Percentiles rank a stretch among this genome's conserved stretches.
Evolutionary conservation across 23 red algal species (phyloP).

Genomic region (Gracilariopsis chorda): DNA sequence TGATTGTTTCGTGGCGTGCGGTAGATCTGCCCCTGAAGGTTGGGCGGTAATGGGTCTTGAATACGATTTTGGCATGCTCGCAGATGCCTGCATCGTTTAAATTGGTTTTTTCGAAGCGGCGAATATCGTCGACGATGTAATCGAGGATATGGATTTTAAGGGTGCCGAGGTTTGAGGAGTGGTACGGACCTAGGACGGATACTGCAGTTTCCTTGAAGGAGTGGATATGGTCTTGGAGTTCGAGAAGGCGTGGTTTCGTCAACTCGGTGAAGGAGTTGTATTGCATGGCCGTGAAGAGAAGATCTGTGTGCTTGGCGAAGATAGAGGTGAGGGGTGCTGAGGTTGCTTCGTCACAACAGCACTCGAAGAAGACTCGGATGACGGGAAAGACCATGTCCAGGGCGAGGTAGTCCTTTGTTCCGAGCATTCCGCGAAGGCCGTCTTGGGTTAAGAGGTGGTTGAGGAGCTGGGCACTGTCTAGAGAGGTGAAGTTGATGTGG

Average conservation of each 20-base stretch:
- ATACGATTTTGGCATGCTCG: not conserved
- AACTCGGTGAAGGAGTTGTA: not conserved
- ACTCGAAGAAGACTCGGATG: not conserved
- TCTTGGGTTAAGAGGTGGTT: not conserved
- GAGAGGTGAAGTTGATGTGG: not conserved
- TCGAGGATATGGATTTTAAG: not conserved
- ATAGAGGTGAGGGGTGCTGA: not conserved
- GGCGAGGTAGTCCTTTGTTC: not conserved
- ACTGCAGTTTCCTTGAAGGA: not conserved
- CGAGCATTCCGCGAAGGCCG: not conserved
- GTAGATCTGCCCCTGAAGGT: not conserved
- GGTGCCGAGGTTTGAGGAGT: not conserved
- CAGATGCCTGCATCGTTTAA: conserved; percentile 14
- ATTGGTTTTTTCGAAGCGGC: not conserved
- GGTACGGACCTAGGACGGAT: not conserved
- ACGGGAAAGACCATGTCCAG: not conserved
- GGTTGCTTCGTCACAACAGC: not conserved
- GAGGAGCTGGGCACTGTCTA: not conserved
- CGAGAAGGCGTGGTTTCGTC: not conserved
- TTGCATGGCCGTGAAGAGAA: not conserved
- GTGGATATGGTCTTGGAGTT: not conserved
- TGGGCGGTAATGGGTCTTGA: not conserved
- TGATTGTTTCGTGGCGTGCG: not conserved
- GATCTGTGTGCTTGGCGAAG: not conserved
- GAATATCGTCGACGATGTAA: conserved; percentile 3